A percentile compares a stretch with the other conserved stretches of the same genome.
Evolutionary conservation across 192 early-diverging fungal species (phyloP).

Genomic region (Dissophora globulifera): DNA sequence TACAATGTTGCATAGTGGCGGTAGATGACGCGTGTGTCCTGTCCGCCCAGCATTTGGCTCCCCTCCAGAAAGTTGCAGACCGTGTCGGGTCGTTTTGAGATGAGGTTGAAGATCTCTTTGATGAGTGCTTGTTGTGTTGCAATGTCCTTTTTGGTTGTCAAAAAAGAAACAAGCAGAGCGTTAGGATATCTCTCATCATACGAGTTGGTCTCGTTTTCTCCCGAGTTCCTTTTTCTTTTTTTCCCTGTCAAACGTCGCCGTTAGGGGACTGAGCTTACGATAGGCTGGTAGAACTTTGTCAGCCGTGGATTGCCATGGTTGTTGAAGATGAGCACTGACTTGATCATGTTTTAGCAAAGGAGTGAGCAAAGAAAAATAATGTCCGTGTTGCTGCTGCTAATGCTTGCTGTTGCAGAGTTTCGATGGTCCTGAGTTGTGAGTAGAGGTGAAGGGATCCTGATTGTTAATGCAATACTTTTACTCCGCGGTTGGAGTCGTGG

Average conservation of each 20-base stretch:
- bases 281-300: conserved; percentile 93
- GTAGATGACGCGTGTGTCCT: conserved; percentile 93
- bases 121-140: conserved; percentile 85
- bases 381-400: background rate
- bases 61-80: conserved; percentile 95
- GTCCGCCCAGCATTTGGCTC: conserved; percentile 79
- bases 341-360: conserved; percentile 73
- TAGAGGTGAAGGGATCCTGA: too few relatives aligned
- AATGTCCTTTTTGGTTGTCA: conserved; percentile 82
- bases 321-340: conserved; percentile 99
- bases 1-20: conserved; percentile 97
- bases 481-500: too few relatives aligned
- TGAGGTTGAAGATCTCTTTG: conserved; percentile 87
- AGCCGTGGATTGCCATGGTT: conserved; percentile 95
- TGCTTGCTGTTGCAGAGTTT: background rate
- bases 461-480: too few relatives aligned
- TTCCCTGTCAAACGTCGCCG: too few relatives aligned
- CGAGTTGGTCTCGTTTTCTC: too few relatives aligned
- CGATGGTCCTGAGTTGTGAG: background rate
- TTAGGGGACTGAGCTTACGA: too few relatives aligned
- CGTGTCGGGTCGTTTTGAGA: conserved; percentile 86
- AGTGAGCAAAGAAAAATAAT: too few relatives aligned
- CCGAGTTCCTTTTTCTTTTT: too few relatives aligned
- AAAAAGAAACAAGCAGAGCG: too few relatives aligned
- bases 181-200: too few relatives aligned